Evolutionary conservation across 2,329 filamentous ascomycete genomes (phyloP).

Genomic region (Trichoderma oligosporum): DNA sequence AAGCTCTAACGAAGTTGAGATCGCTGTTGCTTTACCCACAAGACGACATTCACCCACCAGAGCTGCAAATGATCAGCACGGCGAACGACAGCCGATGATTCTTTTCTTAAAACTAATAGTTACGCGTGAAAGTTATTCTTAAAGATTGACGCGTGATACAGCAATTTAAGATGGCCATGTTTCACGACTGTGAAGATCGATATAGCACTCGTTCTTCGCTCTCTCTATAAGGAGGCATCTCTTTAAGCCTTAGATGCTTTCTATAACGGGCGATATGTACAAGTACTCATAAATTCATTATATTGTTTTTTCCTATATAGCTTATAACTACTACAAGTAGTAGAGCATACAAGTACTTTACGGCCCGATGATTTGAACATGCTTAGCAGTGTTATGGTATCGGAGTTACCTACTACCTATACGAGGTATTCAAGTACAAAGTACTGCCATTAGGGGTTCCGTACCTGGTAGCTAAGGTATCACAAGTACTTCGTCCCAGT

Average conservation of each 20-base stretch:
- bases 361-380: too few relatives aligned
- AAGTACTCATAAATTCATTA: too few relatives aligned
- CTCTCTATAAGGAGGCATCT: background rate
- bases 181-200: background rate
- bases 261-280: background rate
- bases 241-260: background rate
- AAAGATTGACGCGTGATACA: background rate
- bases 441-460: too few relatives aligned
- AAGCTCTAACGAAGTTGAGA: background rate
- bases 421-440: too few relatives aligned
- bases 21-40: background rate
- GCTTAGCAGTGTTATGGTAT: too few relatives aligned
- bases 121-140: background rate
- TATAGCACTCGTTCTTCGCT: background rate
- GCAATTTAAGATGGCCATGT: conserved; percentile 8
- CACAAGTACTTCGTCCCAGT: background rate
- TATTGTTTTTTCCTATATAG: too few relatives aligned
- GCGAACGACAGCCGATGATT: background rate
- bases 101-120: background rate
- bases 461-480: background rate
- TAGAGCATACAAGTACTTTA: too few relatives aligned
- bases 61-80: conserved; percentile 1
- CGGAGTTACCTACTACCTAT: too few relatives aligned
- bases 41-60: background rate
- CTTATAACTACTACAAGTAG: too few relatives aligned